phyloP scores from a whole-genome alignment of 75 land plant genomes.

The Cryptomeria japonica region DNA sequence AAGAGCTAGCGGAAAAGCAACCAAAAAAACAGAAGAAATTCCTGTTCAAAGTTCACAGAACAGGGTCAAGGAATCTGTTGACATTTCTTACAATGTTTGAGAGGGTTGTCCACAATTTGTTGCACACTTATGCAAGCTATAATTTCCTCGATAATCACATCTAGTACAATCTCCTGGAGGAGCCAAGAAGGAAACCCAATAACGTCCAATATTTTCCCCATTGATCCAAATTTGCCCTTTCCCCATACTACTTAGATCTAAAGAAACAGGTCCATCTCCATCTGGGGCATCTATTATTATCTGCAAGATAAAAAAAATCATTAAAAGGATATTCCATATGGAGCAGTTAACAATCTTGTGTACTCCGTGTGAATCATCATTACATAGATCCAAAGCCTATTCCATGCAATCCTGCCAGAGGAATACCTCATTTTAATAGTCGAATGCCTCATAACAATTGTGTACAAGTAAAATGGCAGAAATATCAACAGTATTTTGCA shows the following conservation, averaged over 20 bases:
- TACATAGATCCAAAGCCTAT: background rate
- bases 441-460: background rate
- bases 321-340: background rate
- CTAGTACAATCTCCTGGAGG: slow-evolving; percentile 35
- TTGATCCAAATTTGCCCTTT: slow-evolving; percentile 59
- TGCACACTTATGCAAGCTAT: slow-evolving; percentile 54
- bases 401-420: background rate
- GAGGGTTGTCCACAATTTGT: slow-evolving; percentile 76
- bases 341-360: background rate
- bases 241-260: slow-evolving; percentile 50
- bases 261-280: slow-evolving; percentile 41
- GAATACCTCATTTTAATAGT: background rate
- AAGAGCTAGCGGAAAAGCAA: background rate
- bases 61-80: background rate
- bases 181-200: slow-evolving; percentile 30
- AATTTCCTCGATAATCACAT: slow-evolving; percentile 78
- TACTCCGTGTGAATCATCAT: background rate
- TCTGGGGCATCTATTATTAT: slow-evolving; percentile 39
- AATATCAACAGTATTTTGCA: background rate
- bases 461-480: background rate
- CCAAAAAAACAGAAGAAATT: background rate
- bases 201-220: slow-evolving; percentile 46
- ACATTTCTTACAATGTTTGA: slow-evolving; percentile 72
- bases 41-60: background rate
- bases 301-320: slow-evolving; percentile 18